These are phyloP conservation scores for Collariella sp. DNA, from an alignment of 495 filamentous ascomycete species.

Conservation along the genomic window DNA sequence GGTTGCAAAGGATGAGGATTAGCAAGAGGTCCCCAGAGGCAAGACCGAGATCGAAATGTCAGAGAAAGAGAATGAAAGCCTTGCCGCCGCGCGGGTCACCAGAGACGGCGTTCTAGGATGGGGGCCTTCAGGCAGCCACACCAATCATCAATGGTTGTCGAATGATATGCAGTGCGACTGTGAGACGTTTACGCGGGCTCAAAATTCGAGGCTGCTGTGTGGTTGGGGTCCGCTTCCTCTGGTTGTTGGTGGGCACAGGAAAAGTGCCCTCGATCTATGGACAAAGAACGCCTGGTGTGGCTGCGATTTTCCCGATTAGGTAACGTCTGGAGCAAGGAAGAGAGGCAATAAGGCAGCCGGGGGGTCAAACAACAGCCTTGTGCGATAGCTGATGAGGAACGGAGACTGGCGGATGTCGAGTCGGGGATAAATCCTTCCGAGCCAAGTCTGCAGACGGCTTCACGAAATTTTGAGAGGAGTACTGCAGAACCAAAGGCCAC, in stretches of 20 bases:
- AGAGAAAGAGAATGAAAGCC: neutral
- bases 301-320: too few species aligned
- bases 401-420: too few species aligned
- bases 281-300: too few species aligned
- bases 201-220: neutral
- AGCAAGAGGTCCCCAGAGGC: neutral
- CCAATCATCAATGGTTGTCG: slow-evolving; percentile 1
- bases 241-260: neutral
- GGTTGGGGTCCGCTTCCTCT: neutral
- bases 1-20: neutral
- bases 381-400: too few species aligned
- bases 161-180: slow-evolving; percentile 5
- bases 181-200: neutral
- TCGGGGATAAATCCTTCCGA: too few species aligned
- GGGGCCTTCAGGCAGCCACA: slow-evolving; percentile 10
- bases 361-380: too few species aligned
- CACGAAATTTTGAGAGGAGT: too few species aligned
- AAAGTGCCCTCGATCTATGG: too few species aligned
- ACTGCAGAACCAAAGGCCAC: too few species aligned
- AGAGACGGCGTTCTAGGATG: neutral
- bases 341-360: too few species aligned
- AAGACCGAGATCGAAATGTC: neutral
- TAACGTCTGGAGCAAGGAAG: too few species aligned
- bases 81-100: neutral
- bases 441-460: too few species aligned